A percentile compares a stretch with the other conserved stretches of the same genome.
These are phyloP conservation scores for Clohesyomyces aquaticus DNA, from an alignment of 495 filamentous ascomycete species.

Conservation along the genomic window DNA sequence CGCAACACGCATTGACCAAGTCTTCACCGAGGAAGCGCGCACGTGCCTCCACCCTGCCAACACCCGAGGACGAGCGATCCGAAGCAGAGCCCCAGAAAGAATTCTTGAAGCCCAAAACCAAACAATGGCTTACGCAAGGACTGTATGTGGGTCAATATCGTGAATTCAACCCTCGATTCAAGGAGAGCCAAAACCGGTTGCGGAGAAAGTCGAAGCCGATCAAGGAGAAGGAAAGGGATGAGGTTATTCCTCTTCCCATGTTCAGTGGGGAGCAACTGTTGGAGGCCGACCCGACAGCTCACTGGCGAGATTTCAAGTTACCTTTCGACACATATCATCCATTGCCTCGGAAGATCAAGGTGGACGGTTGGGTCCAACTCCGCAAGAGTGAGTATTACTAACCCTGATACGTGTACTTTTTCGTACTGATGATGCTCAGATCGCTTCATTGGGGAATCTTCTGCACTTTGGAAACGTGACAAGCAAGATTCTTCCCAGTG, in stretches of 20 bases:
- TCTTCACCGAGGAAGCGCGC: conserved; percentile 13
- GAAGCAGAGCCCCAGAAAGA: conserved; percentile 28
- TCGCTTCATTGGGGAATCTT: conserved; percentile 88
- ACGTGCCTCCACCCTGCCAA: conserved; percentile 8
- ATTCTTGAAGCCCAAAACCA: conserved; percentile 37
- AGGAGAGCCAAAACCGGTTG: conserved; percentile 51
- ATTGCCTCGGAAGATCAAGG: conserved; percentile 82
- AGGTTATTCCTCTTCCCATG: conserved; percentile 71
- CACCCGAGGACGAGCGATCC: conserved; percentile 10
- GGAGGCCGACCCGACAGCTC: conserved; percentile 57
- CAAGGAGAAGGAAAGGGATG: conserved; percentile 51
- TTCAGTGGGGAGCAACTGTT: conserved; percentile 56
- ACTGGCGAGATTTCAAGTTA: conserved; percentile 77
- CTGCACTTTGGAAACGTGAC: conserved; percentile 81
- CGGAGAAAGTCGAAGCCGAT: conserved; percentile 38
- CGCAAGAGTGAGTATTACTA: conserved; percentile 72
- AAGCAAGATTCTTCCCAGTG: conserved; percentile 76
- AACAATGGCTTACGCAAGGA: conserved; percentile 73
- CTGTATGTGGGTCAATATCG: conserved; percentile 87
- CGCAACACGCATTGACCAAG: neutral
- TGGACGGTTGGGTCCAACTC: conserved; percentile 85
- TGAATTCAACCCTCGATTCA: conserved; percentile 62
- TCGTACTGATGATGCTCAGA: conserved; percentile 55
- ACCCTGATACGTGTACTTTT: neutral
- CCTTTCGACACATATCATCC: conserved; percentile 90